Evolutionary conservation across 2,329 filamentous ascomycete genomes (phyloP), one percentile per base, ranked within the genome.

Genomic region (Malbranchea zuffiana): DNA sequence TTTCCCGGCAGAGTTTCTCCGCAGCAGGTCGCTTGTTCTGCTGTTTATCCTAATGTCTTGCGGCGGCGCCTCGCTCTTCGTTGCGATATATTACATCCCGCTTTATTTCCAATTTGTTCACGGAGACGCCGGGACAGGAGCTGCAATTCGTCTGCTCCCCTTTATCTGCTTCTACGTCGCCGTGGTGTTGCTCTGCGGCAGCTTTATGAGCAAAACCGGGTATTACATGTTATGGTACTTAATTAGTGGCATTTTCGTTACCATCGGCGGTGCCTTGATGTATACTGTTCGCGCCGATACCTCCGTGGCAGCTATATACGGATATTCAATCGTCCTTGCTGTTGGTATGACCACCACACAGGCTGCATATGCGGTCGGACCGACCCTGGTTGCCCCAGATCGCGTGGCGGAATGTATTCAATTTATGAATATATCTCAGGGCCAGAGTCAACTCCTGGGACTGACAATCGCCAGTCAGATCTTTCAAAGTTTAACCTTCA

Each of bases 31-130:
- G 1, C 49, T 63, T 35, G 44, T 68, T 1, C 41, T 70, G 2
- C 50, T 73, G 1, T 69, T 65, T 44, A 50, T 65, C 20, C 53
- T 54, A 6, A 65, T 59, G 2, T 48, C 56, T 1, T 56, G 55
- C 0, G 58, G 52, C 5, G 52, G 57, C 2, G 51, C 53, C 5
- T 47, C 59, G 16, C 60, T 61, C 31, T 55, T 65, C 28, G 30
- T 38, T 25, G 23, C 7, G 7, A 54, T 68, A 4, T 75, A 73
- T 53, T 74, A 68, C 51, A 63, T 68, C 5, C 71, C 72, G 0
- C 53, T 74, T 0, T 72, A 62, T 53, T 74, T 74, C 49, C 65
- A 69, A 40, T 74, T 74, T 25, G 59, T 59, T 0, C 57, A 54
- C 3, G 63, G 63, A 4, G 66, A 67, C 24, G 50, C 45, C 0